phyloP scores from a whole-genome alignment of 306 rosid species.

The Ormosia semicastrata region DNA sequence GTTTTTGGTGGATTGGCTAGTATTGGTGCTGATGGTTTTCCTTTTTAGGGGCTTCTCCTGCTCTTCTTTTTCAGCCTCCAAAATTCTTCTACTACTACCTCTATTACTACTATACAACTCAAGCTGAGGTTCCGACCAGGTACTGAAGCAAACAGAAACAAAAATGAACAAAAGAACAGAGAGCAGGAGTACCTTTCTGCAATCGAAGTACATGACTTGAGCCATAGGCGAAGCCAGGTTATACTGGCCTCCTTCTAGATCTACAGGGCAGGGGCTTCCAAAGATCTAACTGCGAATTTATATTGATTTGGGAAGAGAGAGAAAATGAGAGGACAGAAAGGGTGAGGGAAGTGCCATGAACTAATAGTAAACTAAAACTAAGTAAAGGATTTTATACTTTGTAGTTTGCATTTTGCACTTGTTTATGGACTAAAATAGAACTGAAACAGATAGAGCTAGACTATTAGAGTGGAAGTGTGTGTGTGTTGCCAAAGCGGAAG shows the following conservation, averaged over 20 bases:
- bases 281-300: conserved; percentile 14
- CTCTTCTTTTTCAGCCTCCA: conserved; percentile 26
- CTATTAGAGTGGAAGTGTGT: conserved; percentile 32
- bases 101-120: conserved; percentile 14
- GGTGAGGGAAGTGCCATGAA: neutral
- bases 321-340: neutral
- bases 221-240: conserved; percentile 50
- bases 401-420: neutral
- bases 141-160: conserved; percentile 36
- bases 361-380: no score
- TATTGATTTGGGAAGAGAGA: neutral
- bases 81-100: conserved; percentile 37
- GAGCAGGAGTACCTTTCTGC: conserved; percentile 50
- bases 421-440: neutral
- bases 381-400: neutral
- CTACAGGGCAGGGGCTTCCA: neutral
- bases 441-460: neutral
- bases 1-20: conserved; percentile 20
- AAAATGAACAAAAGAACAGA: conserved; percentile 35
- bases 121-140: conserved; percentile 37
- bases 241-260: neutral
- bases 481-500: conserved; percentile 34
- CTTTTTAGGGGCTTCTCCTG: conserved; percentile 36
- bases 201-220: conserved; percentile 31
- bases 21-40: conserved; percentile 24